A percentile compares a stretch with the other conserved stretches of the same genome.
Evolutionary conservation across 768 basidiomycete genomes (phyloP).

Genomic region (Tulasnella sp.): DNA sequence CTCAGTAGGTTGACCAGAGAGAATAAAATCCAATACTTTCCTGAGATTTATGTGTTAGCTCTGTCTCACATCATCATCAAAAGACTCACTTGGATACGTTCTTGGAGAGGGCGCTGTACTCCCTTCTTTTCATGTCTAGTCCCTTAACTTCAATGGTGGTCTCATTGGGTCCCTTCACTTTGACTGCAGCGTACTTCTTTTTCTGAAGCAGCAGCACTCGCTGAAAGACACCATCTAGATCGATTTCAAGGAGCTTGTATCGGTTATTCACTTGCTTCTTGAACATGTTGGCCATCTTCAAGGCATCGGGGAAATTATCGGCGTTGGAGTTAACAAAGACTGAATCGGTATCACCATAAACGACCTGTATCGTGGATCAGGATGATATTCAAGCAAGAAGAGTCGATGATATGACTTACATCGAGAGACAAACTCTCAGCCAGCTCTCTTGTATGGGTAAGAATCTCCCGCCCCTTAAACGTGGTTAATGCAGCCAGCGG

Average conservation of each 20-base stretch:
- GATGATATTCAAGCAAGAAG: background rate
- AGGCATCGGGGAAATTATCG: conserved; percentile 72
- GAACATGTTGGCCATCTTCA: conserved; percentile 82
- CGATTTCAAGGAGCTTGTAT: conserved; percentile 92
- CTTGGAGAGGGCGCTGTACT: conserved; percentile 87
- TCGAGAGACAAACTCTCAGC: conserved; percentile 84
- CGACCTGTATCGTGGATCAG: conserved; percentile 58
- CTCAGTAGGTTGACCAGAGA: conserved; percentile 86
- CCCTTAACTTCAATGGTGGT: conserved; percentile 88
- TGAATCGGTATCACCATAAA: conserved; percentile 98
- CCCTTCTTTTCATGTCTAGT: conserved; percentile 96
- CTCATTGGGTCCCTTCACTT: conserved; percentile 70
- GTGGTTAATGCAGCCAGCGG: conserved; percentile 97
- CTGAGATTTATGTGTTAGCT: conserved; percentile 30
- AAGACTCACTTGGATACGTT: conserved; percentile 71
- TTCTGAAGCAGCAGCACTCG: conserved; percentile 87
- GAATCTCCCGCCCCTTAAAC: conserved; percentile 92
- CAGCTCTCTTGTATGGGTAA: conserved; percentile 83
- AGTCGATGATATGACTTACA: conserved; percentile 35
- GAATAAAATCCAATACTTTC: conserved; percentile 76
- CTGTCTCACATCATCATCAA: background rate
- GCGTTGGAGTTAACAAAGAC: conserved; percentile 97
- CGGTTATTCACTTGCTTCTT: conserved; percentile 95
- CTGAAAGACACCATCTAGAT: conserved; percentile 88
- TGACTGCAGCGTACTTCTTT: conserved; percentile 98